Base-by-base conservation (phyloP, 192 early-diverging fungal species). In the Dispira simplex region DNA sequence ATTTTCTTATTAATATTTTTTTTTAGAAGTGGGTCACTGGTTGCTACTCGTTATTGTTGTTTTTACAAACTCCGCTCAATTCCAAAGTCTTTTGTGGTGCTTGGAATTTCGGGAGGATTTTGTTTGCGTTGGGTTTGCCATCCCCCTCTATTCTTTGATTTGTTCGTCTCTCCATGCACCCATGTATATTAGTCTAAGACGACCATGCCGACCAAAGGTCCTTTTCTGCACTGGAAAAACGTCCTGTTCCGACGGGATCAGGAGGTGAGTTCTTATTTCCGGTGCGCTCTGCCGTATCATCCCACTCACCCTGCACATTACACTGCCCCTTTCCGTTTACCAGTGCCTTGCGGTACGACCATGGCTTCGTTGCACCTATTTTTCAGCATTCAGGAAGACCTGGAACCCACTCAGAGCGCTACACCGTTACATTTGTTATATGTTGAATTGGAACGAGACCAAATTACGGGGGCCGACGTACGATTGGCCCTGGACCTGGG, bases 201-300 rank as follows among this genome's bases (percentile, higher is more conserved):
- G 32, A 39, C 32, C 32, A 39, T 39, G 32, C 6, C 59, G 44
- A 39, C 59, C 59, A 62, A 46, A 45, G n/a, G 3, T 0, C 14
- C 43, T 0, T 21, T n/a, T 3, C 43, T 62, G 44, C n/a, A n/a
- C 59, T 62, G 59, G 59, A 44, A n/a, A 12, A 62, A 39, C 2
- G 26, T 62, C 12, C 43, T 62, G n/a, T 62, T 62, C 44, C 59
- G 59, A 11, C 59, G 59, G 44, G 59, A 62, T 25, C 43, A 46
- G 9, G 59, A 45, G 3, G 26, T 45, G 1, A 44, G 39, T 14
- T 14, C 59, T 12, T 62, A 23, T 39, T 62, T 62, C 43, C 59
- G 59, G 18, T 16, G 44, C 14, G 44, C 43, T 14, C 32, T 62
- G 12, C 44, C 59, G n/a, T 18, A n/a, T 16, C n/a, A 16, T 5